Evolutionary conservation across 257 asterid species (phyloP).

Genomic region (Prunella vulgaris): DNA sequence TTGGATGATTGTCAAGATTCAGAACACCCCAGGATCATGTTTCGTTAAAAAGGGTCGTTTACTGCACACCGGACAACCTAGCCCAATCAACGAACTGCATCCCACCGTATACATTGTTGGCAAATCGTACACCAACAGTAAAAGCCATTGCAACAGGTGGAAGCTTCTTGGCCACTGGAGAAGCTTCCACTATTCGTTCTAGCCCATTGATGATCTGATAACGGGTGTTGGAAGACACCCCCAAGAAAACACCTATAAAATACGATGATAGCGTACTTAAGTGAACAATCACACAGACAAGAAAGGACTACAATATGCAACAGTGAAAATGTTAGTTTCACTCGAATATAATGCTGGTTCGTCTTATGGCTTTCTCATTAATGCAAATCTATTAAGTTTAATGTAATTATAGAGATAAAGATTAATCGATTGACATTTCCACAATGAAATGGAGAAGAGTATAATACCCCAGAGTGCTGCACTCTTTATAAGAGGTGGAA

Average conservation of each 20-base stretch:
- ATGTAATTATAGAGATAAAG: not conserved
- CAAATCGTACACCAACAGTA: constrained; percentile 85
- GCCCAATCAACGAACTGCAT: too few species aligned
- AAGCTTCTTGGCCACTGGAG: constrained; percentile 59
- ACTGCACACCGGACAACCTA: too few species aligned
- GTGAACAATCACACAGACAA: not conserved
- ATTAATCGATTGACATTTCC: not conserved
- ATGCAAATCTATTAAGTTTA: not conserved
- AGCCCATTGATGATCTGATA: constrained; percentile 87
- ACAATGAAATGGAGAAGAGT: constrained; percentile 4
- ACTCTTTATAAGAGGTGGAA: constrained; percentile 92
- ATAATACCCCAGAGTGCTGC: constrained; percentile 90
- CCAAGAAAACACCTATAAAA: constrained; percentile 73
- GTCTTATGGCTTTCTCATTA: constrained; percentile 1
- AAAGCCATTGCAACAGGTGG: constrained; percentile 85
- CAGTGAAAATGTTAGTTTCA: not conserved
- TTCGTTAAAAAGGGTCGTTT: too few species aligned
- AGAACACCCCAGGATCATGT: too few species aligned
- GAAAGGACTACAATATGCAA: not conserved
- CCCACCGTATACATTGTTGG: too few species aligned
- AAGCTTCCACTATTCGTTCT: constrained; percentile 81
- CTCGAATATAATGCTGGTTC: not conserved
- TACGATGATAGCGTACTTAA: not conserved
- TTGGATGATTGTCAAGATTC: too few species aligned
- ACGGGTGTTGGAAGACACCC: constrained; percentile 90